phyloP scores from a whole-genome alignment of 805 yeast species.

The Ogataea nitratoaversa region DNA sequence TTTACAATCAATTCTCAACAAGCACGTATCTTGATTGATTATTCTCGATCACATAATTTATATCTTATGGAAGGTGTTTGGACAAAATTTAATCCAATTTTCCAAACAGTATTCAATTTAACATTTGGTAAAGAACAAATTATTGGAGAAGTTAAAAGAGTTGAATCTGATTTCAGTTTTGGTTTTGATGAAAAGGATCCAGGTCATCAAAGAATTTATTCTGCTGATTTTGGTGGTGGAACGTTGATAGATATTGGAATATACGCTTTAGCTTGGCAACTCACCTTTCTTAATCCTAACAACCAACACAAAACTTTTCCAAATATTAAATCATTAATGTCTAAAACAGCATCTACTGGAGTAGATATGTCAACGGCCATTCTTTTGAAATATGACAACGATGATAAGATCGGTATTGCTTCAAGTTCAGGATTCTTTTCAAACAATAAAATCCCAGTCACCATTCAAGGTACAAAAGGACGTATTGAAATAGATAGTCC shows the following conservation, averaged over 20 bases:
- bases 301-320: too few relatives aligned
- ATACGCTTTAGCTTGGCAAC: slow-evolving; percentile 43
- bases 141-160: slow-evolving; percentile 42
- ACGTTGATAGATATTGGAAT: slow-evolving; percentile 53
- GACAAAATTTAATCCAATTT: slow-evolving; percentile 50
- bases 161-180: slow-evolving; percentile 37
- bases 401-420: slow-evolving; percentile 37
- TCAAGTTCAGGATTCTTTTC: slow-evolving; percentile 22
- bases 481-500: slow-evolving; percentile 12
- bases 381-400: slow-evolving; percentile 33
- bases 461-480: slow-evolving; percentile 20
- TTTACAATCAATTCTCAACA: slow-evolving; percentile 46
- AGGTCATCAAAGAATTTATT: slow-evolving; percentile 31
- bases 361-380: slow-evolving; percentile 40
- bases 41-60: slow-evolving; percentile 39
- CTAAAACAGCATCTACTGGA: slow-evolving; percentile 32
- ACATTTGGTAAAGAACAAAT: slow-evolving; percentile 31
- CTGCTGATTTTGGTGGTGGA: slow-evolving; percentile 50
- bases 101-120: slow-evolving; percentile 29
- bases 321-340: slow-evolving; percentile 30
- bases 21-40: slow-evolving; percentile 36
- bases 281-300: slow-evolving; percentile 33
- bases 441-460: slow-evolving; percentile 2
- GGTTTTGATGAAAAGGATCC: slow-evolving; percentile 10
- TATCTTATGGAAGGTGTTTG: slow-evolving; percentile 59